A percentile compares a stretch with the other conserved stretches of the same genome.
These are phyloP conservation scores for Wolfiporia cocos DNA, from an alignment of 1,284 basidiomycete species.

Conservation along the genomic window DNA sequence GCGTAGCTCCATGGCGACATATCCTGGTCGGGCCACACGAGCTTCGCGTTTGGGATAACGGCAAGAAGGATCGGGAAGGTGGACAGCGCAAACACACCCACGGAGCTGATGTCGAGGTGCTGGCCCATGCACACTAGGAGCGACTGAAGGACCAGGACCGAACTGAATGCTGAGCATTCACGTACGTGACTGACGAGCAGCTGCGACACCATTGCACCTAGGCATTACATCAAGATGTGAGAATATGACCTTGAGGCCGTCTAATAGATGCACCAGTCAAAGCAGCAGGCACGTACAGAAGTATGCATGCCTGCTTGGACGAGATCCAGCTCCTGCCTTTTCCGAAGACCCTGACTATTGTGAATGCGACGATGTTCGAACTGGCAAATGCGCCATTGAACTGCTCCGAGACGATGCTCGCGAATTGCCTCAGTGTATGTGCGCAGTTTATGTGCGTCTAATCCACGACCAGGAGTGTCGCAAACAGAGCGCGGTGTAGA, in stretches of 20 bases:
- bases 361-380: too few relatives aligned
- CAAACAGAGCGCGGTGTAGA: too few relatives aligned
- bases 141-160: too few relatives aligned
- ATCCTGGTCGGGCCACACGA: too few relatives aligned
- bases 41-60: too few relatives aligned
- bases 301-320: constrained; percentile 68
- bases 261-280: constrained; percentile 53
- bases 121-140: constrained; percentile 50
- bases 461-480: constrained; percentile 41
- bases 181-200: constrained; percentile 43
- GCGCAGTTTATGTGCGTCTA: constrained; percentile 27
- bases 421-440: constrained; percentile 29
- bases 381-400: constrained; percentile 45
- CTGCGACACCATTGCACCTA: too few relatives aligned
- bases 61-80: constrained; percentile 47
- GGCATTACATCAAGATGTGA: too few relatives aligned
- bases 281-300: constrained; percentile 72
- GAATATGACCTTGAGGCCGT: too few relatives aligned
- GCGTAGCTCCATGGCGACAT: too few relatives aligned
- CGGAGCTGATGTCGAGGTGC: too few relatives aligned
- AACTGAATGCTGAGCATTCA: constrained; percentile 61
- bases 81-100: constrained; percentile 55
- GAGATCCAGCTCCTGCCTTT: constrained; percentile 79
- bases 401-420: too few relatives aligned
- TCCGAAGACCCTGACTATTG: constrained; percentile 49